Base-by-base conservation (phyloP, 257 asterid genomes). In the Dorcoceras hygrometricum region DNA sequence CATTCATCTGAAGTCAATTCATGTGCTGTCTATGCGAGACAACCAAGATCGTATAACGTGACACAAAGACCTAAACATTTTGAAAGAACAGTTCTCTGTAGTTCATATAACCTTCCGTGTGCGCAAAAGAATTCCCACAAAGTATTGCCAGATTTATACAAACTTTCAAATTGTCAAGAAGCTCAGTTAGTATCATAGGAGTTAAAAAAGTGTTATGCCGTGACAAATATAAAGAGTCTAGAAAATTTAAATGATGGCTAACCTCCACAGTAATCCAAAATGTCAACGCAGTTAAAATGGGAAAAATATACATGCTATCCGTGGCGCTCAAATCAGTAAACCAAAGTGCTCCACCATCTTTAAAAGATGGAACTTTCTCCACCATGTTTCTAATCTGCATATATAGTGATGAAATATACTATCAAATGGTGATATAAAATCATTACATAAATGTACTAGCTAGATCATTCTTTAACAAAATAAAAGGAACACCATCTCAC, bases 241-340 rank as follows among this genome's bases (percentile, higher is more conserved):
- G 0, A 39, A 39, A 3, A 10, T 12, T 39, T 18, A 39, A 12
- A 39, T 39, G 50, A 3, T 39, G 5, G 50, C 50, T 12, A 62
- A 91, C 98, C 96, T 92, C 98, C 77, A 92, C 95, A 4, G 92
- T 88, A 29, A 88, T 78, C 99, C 87, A 90, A 81, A 90, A 94
- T 68, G 97, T 84, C 75, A 94, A 75, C 68, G 91, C 99, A 0
- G 95, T 82, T 86, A 94, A 76, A 81, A 87, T 78, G 20, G 97
- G 99, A 24, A 94, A 76, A 64, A 90, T 71, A 51, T 78, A 84
- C 89, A 90, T 66, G 82, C 67, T 66, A 83, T 94, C 99, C 9
- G 97, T 90, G 69, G 95, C 86, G 6, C 91, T 81, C 84, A 94
- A 85, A 83, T 90, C 99, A n/a, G 88, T 80, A 76, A 94, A 94